Evolutionary conservation across 768 basidiomycete species (phyloP).

Genomic region (Tulasnella calospora): DNA sequence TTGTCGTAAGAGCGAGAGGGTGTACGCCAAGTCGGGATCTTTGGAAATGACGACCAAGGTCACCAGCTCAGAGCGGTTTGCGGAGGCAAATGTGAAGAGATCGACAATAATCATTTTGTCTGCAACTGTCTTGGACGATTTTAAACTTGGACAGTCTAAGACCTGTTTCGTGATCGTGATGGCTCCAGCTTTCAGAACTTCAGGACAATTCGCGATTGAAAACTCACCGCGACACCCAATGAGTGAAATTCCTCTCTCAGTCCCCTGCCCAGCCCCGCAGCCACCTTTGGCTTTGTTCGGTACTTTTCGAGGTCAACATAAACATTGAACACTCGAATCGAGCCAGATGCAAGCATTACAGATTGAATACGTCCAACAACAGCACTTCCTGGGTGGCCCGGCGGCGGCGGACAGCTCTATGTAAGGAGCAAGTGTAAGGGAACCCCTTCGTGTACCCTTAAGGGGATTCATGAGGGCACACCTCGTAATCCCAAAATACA

Average conservation of each 20-base stretch:
- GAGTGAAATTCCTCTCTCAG: background rate
- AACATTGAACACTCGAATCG: background rate
- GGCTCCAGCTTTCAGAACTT: background rate
- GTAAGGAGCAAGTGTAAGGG: background rate
- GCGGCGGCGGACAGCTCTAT: background rate
- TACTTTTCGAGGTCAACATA: background rate
- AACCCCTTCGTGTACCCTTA: background rate
- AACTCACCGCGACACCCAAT: background rate
- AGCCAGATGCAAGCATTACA: background rate
- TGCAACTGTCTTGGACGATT: background rate
- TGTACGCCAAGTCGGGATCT: background rate
- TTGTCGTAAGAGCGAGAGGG: background rate
- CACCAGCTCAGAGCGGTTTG: background rate
- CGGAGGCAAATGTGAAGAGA: background rate
- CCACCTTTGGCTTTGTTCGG: background rate
- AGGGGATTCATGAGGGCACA: background rate
- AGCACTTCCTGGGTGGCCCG: background rate
- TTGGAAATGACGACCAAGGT: background rate
- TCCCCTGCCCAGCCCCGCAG: background rate
- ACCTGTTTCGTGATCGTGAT: background rate
- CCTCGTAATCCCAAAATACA: conserved; percentile 1
- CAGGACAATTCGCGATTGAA: background rate
- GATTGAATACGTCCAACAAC: background rate
- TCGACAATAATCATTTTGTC: background rate
- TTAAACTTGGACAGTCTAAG: background rate